phyloP scores from a whole-genome alignment of 768 basidiomycete species.

The Lentinula sp. region DNA sequence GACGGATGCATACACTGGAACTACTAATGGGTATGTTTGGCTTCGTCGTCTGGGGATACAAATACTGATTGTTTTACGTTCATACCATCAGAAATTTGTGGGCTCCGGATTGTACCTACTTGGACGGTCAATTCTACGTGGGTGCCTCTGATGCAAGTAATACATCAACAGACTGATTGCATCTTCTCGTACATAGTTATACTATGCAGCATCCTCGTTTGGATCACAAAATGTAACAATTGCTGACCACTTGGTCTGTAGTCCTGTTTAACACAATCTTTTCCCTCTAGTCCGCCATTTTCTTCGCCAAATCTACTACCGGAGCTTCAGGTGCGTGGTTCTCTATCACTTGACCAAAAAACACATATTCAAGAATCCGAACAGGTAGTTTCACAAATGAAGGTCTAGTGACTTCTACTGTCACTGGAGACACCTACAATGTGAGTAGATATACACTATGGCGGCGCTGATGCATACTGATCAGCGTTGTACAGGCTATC shows the following conservation, averaged over 20 bases:
- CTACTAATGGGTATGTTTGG: constrained; percentile 18
- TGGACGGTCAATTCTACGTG: constrained; percentile 7
- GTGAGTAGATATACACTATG: constrained; percentile 16
- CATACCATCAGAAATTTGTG: constrained; percentile 16
- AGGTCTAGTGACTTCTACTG: constrained; percentile 42
- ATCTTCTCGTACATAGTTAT: constrained; percentile 28
- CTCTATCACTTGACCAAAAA: not conserved
- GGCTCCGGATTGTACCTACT: constrained; percentile 30
- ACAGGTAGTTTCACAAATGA: constrained; percentile 37
- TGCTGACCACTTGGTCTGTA: not conserved
- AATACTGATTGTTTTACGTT: not conserved
- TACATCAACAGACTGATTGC: not conserved
- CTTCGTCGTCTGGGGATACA: not conserved
- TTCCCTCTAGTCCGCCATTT: constrained; percentile 40
- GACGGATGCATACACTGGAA: constrained; percentile 26
- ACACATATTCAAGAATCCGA: constrained; percentile 3
- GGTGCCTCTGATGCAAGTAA: not conserved
- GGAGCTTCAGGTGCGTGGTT: constrained; percentile 30
- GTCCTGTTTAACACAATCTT: not conserved
- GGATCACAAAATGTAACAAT: constrained; percentile 43
- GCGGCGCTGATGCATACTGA: not conserved
- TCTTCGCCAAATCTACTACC: constrained; percentile 45
- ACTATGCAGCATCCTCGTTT: constrained; percentile 50
- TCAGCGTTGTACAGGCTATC: constrained; percentile 31
- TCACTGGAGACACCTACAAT: constrained; percentile 34